Base-by-base conservation (phyloP, 1,284 basidiomycete species). In the Coriolopsis trogii region DNA sequence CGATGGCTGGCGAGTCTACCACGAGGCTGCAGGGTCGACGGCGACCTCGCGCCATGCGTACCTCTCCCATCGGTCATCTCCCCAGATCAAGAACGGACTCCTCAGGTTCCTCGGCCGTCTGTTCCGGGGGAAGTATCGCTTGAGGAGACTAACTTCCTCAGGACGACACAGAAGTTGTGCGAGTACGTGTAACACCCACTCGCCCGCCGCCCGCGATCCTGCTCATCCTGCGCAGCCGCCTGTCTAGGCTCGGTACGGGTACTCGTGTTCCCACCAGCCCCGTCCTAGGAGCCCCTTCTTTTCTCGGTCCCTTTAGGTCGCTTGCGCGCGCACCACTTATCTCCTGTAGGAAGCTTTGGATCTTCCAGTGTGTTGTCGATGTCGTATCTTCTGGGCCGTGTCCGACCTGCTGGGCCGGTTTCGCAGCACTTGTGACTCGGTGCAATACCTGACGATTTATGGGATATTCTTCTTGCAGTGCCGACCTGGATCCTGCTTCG, bases 101-200 rank as follows among this genome's bases (percentile, higher is more conserved):
- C n/a, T n/a, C n/a, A 24, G 23, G 42, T 53, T 40, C 37, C 31
- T 41, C 51, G 51, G 51, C 38, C 41, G 41, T 47, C 41, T 46
- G 34, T 36, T 33, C 36, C 45, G 41, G 36, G 21, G 9, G 20
- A 7, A 16, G 33, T 33, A 33, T 25, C 33, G 15, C 29, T 26
- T 25, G 29, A 21, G 21, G 25, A 41, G 41, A 33, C 50, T 55
- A 52, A 30, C 53, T 49, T 30, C 39, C 43, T 47, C 13, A 15
- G 49, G 52, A 31, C 25, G 15, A 4, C 34, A 24, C 41, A 44
- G 45, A 41, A 48, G 41, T 37, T 43, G 18, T 46, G 38, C 41
- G 4, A 23, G 26, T 36, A 34, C 24, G 37, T 47, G 39, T 39
- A 23, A 21, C 30, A 16, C 23, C 9, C 25, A n/a, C 28, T 26